Percentiles rank a stretch among this genome's conserved stretches.
Evolutionary conservation across 2,329 filamentous ascomycete species (phyloP).

Genomic region (Aspergillus costaricaensis): DNA sequence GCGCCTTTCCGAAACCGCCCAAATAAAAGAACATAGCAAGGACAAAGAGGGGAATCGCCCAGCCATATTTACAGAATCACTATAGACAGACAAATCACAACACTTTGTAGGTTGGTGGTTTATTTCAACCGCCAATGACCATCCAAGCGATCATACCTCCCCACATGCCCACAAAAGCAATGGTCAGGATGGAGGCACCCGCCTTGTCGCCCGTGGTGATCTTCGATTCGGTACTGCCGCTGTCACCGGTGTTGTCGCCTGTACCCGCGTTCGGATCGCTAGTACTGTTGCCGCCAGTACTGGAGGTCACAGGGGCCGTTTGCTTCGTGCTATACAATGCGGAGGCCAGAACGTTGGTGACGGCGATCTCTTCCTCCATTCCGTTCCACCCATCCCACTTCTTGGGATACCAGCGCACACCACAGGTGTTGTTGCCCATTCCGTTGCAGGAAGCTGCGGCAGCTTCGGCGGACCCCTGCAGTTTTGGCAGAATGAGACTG

Average conservation of each 20-base stretch:
- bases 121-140: conserved; percentile 26
- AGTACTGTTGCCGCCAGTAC: conserved; percentile 58
- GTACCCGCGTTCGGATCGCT: conserved; percentile 41
- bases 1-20: background rate
- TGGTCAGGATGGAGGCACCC: conserved; percentile 42
- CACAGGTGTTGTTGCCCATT: conserved; percentile 59
- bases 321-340: conserved; percentile 55
- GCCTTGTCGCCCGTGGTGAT: conserved; percentile 39
- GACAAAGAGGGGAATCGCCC: background rate
- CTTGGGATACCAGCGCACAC: conserved; percentile 61
- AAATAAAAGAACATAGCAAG: background rate
- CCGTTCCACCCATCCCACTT: conserved; percentile 60
- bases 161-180: conserved; percentile 31
- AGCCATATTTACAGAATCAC: background rate
- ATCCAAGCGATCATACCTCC: conserved; percentile 34
- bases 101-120: too few species aligned
- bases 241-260: conserved; percentile 6
- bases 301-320: conserved; percentile 40
- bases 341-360: conserved; percentile 64
- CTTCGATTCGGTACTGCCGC: conserved; percentile 5
- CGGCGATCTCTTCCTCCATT: conserved; percentile 70
- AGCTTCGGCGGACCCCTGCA: conserved; percentile 59
- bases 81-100: background rate
- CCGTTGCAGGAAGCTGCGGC: conserved; percentile 65
- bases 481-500: conserved; percentile 57